Base-by-base conservation (phyloP, 768 basidiomycete species). In the Psilocybe cubensis region DNA sequence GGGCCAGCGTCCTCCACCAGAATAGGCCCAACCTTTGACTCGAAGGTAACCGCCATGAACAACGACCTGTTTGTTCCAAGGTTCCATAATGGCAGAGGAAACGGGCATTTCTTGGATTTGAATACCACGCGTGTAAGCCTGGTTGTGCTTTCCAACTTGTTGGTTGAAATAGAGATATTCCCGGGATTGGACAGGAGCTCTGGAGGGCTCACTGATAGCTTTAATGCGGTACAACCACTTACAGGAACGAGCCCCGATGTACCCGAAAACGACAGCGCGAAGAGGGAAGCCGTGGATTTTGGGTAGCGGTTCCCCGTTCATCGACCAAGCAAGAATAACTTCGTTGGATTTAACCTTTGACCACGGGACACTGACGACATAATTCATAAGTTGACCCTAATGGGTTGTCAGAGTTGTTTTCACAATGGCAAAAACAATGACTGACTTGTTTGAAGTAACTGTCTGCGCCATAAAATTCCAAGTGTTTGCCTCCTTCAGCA, bases 181-280 rank as follows among this genome's bases (percentile, higher is more conserved):
- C 40, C 57, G 60, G 11, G 51, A 31, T 42, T 61, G 60, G 18
- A 61, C 60, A 7, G 60, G 60, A 5, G 56, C 60, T 49, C 57
- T 27, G 28, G 56, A 57, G 3, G 60, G 60, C 21, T 61, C 56
- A 10, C 35, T 48, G 25, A 61, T 42, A n/a, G 60, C 60, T 14
- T 61, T 61, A 48, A 61, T 57, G 35, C 57, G 57, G 24, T 61
- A 61, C 4, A 61, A 46, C 60, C 60, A 61, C 33, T 61, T 61
- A 53, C 52, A 54, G 40, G 56, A 57, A 17, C 60, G 41, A 2
- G 60, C 60, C 2, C 60, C 60, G 14, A 61, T 61, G 42, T 61
- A 61, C 3, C 60, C 60, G 9, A 56, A 54, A 21, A 61, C 60
- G 1, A 61, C 43, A 12, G 57, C 60, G 5, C 60, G 56, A 35